Base-by-base conservation (phyloP, 2,329 filamentous ascomycete genomes). In the Trichoderma sp. region DNA sequence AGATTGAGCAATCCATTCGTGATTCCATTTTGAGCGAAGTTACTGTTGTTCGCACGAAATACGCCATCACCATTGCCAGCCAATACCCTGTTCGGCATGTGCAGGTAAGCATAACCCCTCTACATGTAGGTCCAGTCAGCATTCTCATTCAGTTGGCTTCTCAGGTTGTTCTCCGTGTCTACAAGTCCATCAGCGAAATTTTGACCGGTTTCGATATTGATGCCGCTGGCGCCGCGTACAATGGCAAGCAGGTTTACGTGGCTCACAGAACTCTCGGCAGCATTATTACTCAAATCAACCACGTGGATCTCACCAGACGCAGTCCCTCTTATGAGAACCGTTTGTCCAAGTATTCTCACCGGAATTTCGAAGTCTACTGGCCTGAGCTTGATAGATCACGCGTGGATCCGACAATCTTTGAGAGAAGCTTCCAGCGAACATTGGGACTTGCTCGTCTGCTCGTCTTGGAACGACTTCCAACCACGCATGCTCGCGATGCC, bases 201-300 rank as follows among this genome's bases (percentile, higher is more conserved):
- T 87, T 97, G 29, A 95, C 94, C 3, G 95, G 95, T 0, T 97
- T 97, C 79, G 95, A 97, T 79, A 94, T 97, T 66, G 94, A 97
- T 81, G 95, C 93, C 81, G 93, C 94, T 1, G 94, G 94, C 77
- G 93, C 91, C 29, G 94, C 94, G 3, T 97, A 93, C 79, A 91
- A 97, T 82, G 95, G 95, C 45, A 89, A 89, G 24, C 93, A 97
- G 80, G 94, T 97, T 21, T 97, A 93, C 80, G 91, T 91, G 29
- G 92, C 93, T 3, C 95, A 95, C 2, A 89, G 95, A 75, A 94
- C 94, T 2, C 83, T 97, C 16, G 91, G 91, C 62, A 92, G 94
- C 11, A 96, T 93, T 83, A 92, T 96, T 81, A 96, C 94, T 0
- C 95, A 97, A 83, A 88, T 91, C 81, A 97, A 97, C 79, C 92